A percentile compares a stretch with the other conserved stretches of the same genome.
Conservation (phyloP, 2,329 filamentous ascomycete species). For the Lasiodiplodia theobromae region DNA sequence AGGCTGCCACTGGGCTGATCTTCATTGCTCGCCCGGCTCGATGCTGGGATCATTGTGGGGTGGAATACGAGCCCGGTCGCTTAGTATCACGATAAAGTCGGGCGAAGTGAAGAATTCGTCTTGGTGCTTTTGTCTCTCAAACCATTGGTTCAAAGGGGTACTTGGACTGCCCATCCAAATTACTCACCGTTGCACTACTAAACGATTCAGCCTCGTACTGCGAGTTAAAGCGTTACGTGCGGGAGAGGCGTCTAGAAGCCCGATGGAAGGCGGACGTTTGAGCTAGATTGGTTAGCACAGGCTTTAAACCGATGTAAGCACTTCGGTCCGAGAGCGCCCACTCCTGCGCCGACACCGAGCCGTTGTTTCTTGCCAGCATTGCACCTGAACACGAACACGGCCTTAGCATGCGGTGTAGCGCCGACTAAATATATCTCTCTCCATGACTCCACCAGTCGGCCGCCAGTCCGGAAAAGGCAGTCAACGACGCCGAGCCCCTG, state of each 20-base stretch:
- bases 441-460: background rate
- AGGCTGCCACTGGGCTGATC: background rate
- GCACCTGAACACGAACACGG: background rate
- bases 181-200: background rate
- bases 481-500: background rate
- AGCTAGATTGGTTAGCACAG: background rate
- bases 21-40: background rate
- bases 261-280: slow-evolving; percentile 5
- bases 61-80: background rate
- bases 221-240: background rate
- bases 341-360: background rate
- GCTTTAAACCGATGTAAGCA: background rate
- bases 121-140: too few relatives aligned
- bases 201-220: background rate
- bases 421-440: slow-evolving; percentile 5
- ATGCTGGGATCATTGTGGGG: slow-evolving; percentile 4
- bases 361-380: background rate
- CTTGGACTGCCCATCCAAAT: background rate
- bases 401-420: background rate
- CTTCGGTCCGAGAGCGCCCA: slow-evolving; percentile 1
- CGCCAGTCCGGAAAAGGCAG: slow-evolving; percentile 10
- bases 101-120: background rate
- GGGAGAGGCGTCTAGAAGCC: background rate
- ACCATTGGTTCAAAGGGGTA: background rate
- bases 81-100: background rate